A percentile compares a stretch with the other conserved stretches of the same genome.
These are phyloP conservation scores for Coemansia sp. DNA, from an alignment of 192 early-diverging fungal genomes.

Conservation along the genomic window DNA sequence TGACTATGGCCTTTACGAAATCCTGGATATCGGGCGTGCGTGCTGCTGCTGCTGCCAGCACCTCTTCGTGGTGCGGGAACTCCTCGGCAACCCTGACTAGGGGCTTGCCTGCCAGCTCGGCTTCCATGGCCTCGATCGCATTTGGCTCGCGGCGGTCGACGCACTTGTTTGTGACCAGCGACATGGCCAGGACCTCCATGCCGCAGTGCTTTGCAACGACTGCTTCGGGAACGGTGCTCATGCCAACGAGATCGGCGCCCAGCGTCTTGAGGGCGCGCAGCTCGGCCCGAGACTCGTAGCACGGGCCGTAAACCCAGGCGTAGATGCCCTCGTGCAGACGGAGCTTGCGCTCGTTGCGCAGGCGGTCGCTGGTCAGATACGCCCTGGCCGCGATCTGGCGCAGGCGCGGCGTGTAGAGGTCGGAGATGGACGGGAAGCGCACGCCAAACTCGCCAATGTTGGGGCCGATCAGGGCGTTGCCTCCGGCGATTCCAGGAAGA, in stretches of 20 bases:
- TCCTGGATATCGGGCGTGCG: conserved; percentile 45
- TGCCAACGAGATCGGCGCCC: conserved; percentile 86
- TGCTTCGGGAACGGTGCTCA: conserved; percentile 90
- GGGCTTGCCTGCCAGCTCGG: conserved; percentile 35
- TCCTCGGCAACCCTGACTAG: conserved; percentile 21
- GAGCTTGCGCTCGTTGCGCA: conserved; percentile 42
- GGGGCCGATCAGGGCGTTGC: conserved; percentile 80
- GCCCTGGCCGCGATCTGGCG: conserved; percentile 57
- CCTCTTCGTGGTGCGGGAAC: conserved; percentile 49
- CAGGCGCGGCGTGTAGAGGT: conserved; percentile 79
- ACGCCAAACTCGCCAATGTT: conserved; percentile 81
- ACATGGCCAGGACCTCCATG: conserved; percentile 77
- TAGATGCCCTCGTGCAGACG: conserved; percentile 81
- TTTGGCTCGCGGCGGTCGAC: conserved; percentile 41
- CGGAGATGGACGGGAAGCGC: conserved; percentile 84
- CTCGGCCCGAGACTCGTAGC: conserved; percentile 86
- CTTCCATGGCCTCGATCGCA: conserved; percentile 32
- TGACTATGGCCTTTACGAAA: conserved; percentile 36
- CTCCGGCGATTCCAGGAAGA: conserved; percentile 70
- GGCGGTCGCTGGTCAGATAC: conserved; percentile 30
- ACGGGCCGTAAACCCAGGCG: conserved; percentile 79
- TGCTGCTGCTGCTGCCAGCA: conserved; percentile 35
- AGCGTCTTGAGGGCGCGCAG: conserved; percentile 65
- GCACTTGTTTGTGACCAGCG: conserved; percentile 79
- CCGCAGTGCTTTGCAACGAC: conserved; percentile 83